Percentiles rank a stretch among this genome's conserved stretches.
Evolutionary conservation across 2,329 filamentous ascomycete species (phyloP).

Genomic region (Dendrostoma leiphaemia): DNA sequence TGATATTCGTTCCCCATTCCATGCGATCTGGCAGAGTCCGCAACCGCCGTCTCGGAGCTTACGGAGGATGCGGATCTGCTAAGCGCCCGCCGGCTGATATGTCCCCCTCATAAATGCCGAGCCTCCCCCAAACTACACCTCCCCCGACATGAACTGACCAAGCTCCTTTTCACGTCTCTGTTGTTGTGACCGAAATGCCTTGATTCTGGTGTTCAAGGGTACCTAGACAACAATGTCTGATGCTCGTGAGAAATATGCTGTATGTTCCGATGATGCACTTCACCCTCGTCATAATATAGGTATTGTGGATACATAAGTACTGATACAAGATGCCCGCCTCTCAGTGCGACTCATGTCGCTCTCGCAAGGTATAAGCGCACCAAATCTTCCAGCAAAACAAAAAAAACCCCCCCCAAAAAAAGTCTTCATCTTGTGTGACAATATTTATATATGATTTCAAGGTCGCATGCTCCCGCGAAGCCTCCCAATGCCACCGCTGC

Average conservation of each 20-base stretch:
- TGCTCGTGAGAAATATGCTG: background rate
- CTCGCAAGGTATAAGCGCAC: background rate
- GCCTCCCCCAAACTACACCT: too few species aligned
- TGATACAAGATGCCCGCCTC: too few species aligned
- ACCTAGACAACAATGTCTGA: background rate
- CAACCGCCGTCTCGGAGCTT: background rate
- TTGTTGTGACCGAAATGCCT: background rate
- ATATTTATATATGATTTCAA: background rate
- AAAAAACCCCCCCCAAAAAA: too few species aligned
- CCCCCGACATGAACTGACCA: too few species aligned
- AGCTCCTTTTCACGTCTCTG: background rate
- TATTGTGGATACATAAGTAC: too few species aligned
- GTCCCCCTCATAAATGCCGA: background rate
- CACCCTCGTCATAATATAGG: background rate
- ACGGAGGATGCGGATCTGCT: background rate
- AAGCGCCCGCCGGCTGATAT: background rate
- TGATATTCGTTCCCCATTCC: too few species aligned
- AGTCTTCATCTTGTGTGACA: too few species aligned
- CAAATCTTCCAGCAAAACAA: background rate
- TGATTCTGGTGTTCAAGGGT: background rate
- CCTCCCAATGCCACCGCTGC: conserved; percentile 3
- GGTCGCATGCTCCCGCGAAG: conserved; percentile 4
- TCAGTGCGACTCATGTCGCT: background rate
- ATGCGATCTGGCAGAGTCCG: too few species aligned
- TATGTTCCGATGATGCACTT: background rate